These are phyloP conservation scores for Fusarium marasasianum DNA, from an alignment of 2,329 filamentous ascomycete species.

Conservation along the genomic window DNA sequence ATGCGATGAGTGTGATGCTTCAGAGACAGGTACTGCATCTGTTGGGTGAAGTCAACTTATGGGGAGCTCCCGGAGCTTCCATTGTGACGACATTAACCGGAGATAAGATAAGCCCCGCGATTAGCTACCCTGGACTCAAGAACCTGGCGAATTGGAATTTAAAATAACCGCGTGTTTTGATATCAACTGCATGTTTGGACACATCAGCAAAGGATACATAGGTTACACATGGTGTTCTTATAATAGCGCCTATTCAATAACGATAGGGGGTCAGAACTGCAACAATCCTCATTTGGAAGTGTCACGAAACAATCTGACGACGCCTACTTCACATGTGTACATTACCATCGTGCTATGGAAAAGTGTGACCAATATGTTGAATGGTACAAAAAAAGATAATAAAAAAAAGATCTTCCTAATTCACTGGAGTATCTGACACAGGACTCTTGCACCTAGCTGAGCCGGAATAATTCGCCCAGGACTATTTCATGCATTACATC, in stretches of 20 bases:
- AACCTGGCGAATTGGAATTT: not conserved
- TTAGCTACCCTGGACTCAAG: constrained; percentile 15
- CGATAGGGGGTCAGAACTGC: not conserved
- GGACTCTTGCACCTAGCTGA: not conserved
- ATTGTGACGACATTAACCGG: constrained; percentile 37
- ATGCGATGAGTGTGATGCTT: constrained; percentile 23
- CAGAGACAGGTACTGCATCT: not conserved
- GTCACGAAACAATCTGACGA: not conserved
- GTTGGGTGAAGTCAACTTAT: constrained; percentile 7
- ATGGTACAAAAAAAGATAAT: not conserved
- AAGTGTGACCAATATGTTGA: not conserved
- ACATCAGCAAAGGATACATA: not conserved
- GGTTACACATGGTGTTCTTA: not conserved
- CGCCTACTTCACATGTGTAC: not conserved
- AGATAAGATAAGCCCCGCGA: constrained; percentile 35
- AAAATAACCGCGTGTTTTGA: not conserved
- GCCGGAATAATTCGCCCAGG: too few species aligned
- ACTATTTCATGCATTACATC: too few species aligned
- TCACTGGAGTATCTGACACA: not conserved
- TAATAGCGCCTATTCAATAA: not conserved
- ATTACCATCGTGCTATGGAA: too few species aligned
- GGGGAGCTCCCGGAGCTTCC: constrained; percentile 27
- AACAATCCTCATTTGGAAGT: not conserved
- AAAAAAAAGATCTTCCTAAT: too few species aligned
- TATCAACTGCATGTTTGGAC: not conserved